Evolutionary conservation across 2,329 filamentous ascomycete genomes (phyloP).

Genomic region (Chaetothyriales sp.): DNA sequence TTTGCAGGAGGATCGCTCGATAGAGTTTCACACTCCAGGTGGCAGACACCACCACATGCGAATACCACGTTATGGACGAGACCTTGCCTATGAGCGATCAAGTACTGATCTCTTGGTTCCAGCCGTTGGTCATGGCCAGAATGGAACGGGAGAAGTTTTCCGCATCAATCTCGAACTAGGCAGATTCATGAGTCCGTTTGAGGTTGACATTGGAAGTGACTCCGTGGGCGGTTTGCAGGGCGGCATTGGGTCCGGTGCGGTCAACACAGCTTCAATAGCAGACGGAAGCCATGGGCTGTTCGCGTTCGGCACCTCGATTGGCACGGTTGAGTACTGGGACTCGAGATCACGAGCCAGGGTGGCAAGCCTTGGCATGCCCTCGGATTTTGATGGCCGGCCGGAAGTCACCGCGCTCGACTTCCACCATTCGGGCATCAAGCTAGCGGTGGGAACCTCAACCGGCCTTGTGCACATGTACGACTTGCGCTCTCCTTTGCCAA

Average conservation of each 20-base stretch:
- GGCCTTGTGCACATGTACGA: slow-evolving; percentile 88
- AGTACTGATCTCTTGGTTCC: slow-evolving; percentile 78
- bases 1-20: slow-evolving; percentile 75
- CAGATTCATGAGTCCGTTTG: slow-evolving; percentile 86
- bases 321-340: slow-evolving; percentile 98
- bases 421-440: slow-evolving; percentile 64
- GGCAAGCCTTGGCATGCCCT: slow-evolving; percentile 54
- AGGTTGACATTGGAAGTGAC: slow-evolving; percentile 78
- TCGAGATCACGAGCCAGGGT: slow-evolving; percentile 68
- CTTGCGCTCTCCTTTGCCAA: slow-evolving; percentile 69
- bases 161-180: slow-evolving; percentile 82
- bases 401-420: slow-evolving; percentile 84
- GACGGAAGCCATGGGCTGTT: slow-evolving; percentile 79
- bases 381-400: slow-evolving; percentile 27
- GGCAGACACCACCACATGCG: slow-evolving; percentile 82
- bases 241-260: slow-evolving; percentile 68
- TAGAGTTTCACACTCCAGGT: slow-evolving; percentile 84
- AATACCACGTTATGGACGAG: slow-evolving; percentile 82
- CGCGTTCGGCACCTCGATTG: slow-evolving; percentile 84
- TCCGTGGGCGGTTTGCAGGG: slow-evolving; percentile 67
- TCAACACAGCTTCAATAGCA: slow-evolving; percentile 77
- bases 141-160: slow-evolving; percentile 85
- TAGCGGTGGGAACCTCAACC: slow-evolving; percentile 75
- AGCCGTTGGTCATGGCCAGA: slow-evolving; percentile 70
- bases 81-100: slow-evolving; percentile 69